phyloP scores from a whole-genome alignment of 768 basidiomycete genomes.

The Suillus hirtellus region DNA sequence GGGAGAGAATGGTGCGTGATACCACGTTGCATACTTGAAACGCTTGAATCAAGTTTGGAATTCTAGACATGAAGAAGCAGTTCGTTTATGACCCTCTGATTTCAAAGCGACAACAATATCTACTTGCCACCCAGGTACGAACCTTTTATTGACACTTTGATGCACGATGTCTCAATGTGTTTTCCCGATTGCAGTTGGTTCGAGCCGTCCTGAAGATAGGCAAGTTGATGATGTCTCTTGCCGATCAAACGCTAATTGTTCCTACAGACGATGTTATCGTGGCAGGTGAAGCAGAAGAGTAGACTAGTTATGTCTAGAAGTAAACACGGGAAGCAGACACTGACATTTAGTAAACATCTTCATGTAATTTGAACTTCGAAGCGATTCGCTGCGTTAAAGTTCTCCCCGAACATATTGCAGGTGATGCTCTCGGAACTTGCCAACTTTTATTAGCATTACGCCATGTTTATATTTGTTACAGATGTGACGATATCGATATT shows the following conservation, averaged over 20 bases:
- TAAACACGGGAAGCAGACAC: conserved; percentile 7
- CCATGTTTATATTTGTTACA: not conserved
- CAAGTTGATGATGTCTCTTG: conserved; percentile 33
- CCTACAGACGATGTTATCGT: conserved; percentile 74
- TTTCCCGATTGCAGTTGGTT: conserved; percentile 54
- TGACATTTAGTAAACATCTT: conserved; percentile 21
- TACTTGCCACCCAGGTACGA: conserved; percentile 91
- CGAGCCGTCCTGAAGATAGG: conserved; percentile 88
- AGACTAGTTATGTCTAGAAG: conserved; percentile 32
- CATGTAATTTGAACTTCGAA: conserved; percentile 27
- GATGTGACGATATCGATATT: not conserved
- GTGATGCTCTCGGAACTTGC: not conserved
- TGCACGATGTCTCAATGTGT: conserved; percentile 7
- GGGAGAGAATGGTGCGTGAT: conserved; percentile 76
- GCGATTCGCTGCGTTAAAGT: not conserved
- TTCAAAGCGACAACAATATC: conserved; percentile 95
- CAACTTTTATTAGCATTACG: not conserved
- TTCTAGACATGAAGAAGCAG: conserved; percentile 93
- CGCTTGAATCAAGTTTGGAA: conserved; percentile 2
- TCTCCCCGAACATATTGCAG: not conserved
- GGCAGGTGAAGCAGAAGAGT: conserved; percentile 69
- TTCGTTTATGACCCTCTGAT: conserved; percentile 97
- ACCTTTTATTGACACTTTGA: not conserved
- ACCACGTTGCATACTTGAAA: not conserved
- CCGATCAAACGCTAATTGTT: conserved; percentile 9